A percentile compares a stretch with the other conserved stretches of the same genome.
phyloP scores from a whole-genome alignment of 306 rosid genomes.

The Cicer chorassanicum region DNA sequence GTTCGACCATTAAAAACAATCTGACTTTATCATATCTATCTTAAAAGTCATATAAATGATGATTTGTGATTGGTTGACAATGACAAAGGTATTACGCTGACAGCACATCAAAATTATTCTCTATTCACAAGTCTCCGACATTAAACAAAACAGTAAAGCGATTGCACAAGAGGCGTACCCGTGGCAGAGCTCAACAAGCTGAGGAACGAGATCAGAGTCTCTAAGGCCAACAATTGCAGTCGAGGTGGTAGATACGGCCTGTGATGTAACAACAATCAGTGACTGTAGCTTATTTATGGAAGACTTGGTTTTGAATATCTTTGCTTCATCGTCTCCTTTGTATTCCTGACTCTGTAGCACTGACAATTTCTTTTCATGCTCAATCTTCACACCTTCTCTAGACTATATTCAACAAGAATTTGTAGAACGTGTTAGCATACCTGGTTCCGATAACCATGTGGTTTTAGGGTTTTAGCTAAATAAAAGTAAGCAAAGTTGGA shows the following conservation, averaged over 20 bases:
- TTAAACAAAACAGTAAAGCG: constrained; percentile 35
- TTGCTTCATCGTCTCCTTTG: constrained; percentile 89
- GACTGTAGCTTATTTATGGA: constrained; percentile 86
- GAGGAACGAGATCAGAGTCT: constrained; percentile 94
- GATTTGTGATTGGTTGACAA: too few relatives aligned
- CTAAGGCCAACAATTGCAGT: constrained; percentile 77
- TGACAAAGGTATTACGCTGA: too few relatives aligned
- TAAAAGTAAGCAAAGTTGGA: constrained; percentile 44
- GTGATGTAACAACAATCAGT: constrained; percentile 85
- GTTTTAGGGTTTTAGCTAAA: constrained; percentile 44
- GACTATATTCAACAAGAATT: constrained; percentile 58
- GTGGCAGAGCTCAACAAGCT: constrained; percentile 89
- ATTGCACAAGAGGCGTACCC: constrained; percentile 62
- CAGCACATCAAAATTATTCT: too few relatives aligned
- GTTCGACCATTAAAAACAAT: too few relatives aligned
- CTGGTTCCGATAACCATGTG: constrained; percentile 40
- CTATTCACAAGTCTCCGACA: neutral
- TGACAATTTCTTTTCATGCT: constrained; percentile 83
- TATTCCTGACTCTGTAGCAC: constrained; percentile 84
- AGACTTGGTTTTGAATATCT: constrained; percentile 89
- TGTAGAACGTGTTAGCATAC: constrained; percentile 47
- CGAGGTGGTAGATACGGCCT: constrained; percentile 95
- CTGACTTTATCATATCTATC: too few relatives aligned
- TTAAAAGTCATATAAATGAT: too few relatives aligned
- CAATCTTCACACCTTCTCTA: constrained; percentile 94